Evolutionary conservation across 2,329 filamentous ascomycete species (phyloP), one percentile per base, ranked within the genome.

Genomic region (Sclerotinia sclerotiorum): DNA sequence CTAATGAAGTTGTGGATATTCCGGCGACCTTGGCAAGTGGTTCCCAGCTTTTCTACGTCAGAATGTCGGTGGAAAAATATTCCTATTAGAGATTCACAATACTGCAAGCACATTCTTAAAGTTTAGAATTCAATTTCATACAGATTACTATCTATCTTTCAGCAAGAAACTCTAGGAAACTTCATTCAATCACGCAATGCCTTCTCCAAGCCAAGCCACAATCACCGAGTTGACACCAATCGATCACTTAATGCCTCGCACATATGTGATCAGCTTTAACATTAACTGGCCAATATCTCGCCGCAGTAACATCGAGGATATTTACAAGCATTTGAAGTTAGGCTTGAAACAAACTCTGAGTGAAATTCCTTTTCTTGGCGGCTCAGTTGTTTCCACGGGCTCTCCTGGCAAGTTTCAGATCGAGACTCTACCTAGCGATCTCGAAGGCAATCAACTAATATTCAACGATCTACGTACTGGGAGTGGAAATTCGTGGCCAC

Each of bases 171-270:
- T 44, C 49, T n/a, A 65, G 6, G 19, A 13, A 10, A n/a, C 10
- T 44, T 29, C 19, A 5, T 19, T 8, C 17, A 21, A 32, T 44
- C 27, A 29, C 35, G 21, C 63, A 46, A 44, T 21, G 21, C 19
- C 27, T 48, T n/a, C 27, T 42, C 19, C 46, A 15, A 24, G 24
- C 0, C n/a, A 65, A 48, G 8, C 39, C 19, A 7, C 58, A n/a
- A 48, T 65, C 27, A 58, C 63, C 11, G 44, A 58, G 24, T 65
- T 65, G 52, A 65, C 63, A 24, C 63, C 63, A 39, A 52, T 65
- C 29, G 63, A 65, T 49, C 63, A 24, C 35, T 42, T 65, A 19
- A 65, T 65, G 52, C 63, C 63, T 35, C 63, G 27, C 32, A 49
- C 39, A 39, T 65, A 65, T 65, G 63, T 57, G 1, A 65, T 65